Conservation (phyloP, 805 yeast species). For the Barnettozyma wickerhamii region DNA sequence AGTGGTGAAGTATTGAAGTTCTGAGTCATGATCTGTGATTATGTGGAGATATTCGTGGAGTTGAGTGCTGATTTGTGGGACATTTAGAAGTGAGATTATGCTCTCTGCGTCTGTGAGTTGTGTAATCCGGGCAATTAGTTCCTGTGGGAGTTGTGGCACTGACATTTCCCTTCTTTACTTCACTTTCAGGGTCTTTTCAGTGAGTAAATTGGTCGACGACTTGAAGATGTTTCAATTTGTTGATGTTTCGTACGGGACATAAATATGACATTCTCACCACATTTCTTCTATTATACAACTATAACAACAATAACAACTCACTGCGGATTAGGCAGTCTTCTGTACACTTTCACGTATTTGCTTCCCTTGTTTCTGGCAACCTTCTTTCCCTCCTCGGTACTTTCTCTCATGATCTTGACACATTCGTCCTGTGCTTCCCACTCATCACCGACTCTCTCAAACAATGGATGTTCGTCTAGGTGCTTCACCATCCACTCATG, state of each 20-base stretch:
- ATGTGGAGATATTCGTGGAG: slow-evolving; percentile 1
- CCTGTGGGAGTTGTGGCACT: neutral
- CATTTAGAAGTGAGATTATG: neutral
- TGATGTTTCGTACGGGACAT: too few relatives aligned
- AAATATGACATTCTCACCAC: too few relatives aligned
- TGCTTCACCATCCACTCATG: slow-evolving; percentile 97
- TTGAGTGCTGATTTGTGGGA: neutral
- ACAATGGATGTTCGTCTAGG: slow-evolving; percentile 84
- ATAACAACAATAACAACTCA: neutral
- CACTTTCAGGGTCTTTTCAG: too few relatives aligned
- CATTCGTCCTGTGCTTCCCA: slow-evolving; percentile 82
- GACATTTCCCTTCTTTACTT: too few relatives aligned
- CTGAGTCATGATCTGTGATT: slow-evolving; percentile 1
- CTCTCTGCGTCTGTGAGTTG: slow-evolving; percentile 1
- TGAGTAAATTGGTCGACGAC: too few relatives aligned
- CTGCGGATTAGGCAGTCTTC: slow-evolving; percentile 60
- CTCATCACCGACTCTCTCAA: slow-evolving; percentile 70
- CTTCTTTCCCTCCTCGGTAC: slow-evolving; percentile 98
- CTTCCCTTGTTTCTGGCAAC: slow-evolving; percentile 86
- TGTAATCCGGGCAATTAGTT: neutral
- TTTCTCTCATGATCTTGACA: slow-evolving; percentile 79
- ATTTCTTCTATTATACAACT: slow-evolving; percentile 1
- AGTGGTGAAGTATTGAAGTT: neutral
- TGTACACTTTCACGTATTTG: slow-evolving; percentile 86
- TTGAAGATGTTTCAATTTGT: too few relatives aligned